A percentile compares a stretch with the other conserved stretches of the same genome.
These are phyloP conservation scores for Magnusiomyces magnusii DNA, from an alignment of 1,139 yeast genomes.

Conservation along the genomic window DNA sequence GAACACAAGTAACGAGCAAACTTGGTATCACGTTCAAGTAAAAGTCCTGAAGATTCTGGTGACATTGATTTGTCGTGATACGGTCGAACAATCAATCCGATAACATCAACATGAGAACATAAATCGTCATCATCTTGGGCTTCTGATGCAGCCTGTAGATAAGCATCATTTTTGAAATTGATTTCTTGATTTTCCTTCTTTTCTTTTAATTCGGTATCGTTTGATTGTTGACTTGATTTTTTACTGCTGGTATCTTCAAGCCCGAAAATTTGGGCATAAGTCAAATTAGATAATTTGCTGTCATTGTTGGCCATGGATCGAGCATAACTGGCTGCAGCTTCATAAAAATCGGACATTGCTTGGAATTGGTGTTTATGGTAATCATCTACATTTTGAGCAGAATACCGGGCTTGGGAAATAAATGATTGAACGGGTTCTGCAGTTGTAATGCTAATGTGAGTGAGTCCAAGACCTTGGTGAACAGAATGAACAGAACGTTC, in stretches of 20 bases:
- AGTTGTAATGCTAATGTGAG: slow-evolving; percentile 19
- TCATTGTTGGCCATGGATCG: neutral
- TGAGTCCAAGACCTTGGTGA: slow-evolving; percentile 16
- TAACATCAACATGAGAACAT: slow-evolving; percentile 26
- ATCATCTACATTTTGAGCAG: slow-evolving; percentile 20
- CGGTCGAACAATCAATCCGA: slow-evolving; percentile 27
- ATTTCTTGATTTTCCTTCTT: neutral
- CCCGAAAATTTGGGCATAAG: neutral
- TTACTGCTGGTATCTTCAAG: neutral
- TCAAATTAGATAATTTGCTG: neutral
- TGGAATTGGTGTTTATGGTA: slow-evolving; percentile 11
- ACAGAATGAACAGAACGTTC: neutral
- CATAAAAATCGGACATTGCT: neutral
- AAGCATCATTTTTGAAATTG: neutral
- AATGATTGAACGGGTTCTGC: slow-evolving; percentile 28
- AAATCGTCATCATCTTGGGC: slow-evolving; percentile 19
- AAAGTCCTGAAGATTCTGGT: slow-evolving; percentile 21
- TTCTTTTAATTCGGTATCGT: neutral
- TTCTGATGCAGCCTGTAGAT: neutral
- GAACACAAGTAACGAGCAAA: slow-evolving; percentile 28
- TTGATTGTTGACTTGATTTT: neutral
- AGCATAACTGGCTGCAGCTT: neutral
- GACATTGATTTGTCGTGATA: slow-evolving; percentile 23
- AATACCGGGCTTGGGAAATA: slow-evolving; percentile 23
- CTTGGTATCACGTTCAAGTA: slow-evolving; percentile 24